Evolutionary conservation across 106 monocot genomes (phyloP), one percentile per base, ranked within the genome.

Genomic region (Dendrobium chrysotoxum): DNA sequence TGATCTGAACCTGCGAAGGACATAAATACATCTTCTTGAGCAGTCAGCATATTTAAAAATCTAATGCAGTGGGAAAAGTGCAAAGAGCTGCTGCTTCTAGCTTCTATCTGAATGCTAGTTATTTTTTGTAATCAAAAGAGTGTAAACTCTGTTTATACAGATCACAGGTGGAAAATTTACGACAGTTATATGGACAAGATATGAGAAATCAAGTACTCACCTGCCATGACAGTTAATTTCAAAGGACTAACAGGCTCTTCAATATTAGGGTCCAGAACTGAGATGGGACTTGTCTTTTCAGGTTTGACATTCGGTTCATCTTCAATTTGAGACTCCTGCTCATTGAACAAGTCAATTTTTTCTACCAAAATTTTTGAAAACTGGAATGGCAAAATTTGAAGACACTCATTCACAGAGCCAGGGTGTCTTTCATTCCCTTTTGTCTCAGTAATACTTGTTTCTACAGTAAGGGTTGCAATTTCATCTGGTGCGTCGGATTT

Each of bases 191-290:
- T 38, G 13, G 17, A 28, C 20, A 76, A 39, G 28, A 76, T 40
- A 47, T 46, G 76, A 12, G 26, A 76, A 40, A 40, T 50, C 10
- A 12, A 15, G 47, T 79, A 38, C 35, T 79, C 82, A 88, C 88
- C 88, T 88, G 78, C 78, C 64, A 21, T 31, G 40, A 25, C 74
- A 1, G 75, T 77, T 45, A 80, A 53, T 28, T 80, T 81, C 7
- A 65, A 54, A 72, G 83, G 84, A 82, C 86, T 67, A 65, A 86
- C 18, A 79, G 81, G 38, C 26, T 86, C 83, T 54, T 83, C 78
- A 58, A 83, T 31, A 82, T 25, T n/a, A 39, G 81, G 46, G 28
- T 83, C 77, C 7, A 85, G 80, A 81, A 78, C 83, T 65, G 85
- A 81, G 13, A 75, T 35, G 57, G 74, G 53, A 75, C 65, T 84